Base-by-base conservation (phyloP, 2,329 filamentous ascomycete species). In the Pseudogymnoascus sp. region DNA sequence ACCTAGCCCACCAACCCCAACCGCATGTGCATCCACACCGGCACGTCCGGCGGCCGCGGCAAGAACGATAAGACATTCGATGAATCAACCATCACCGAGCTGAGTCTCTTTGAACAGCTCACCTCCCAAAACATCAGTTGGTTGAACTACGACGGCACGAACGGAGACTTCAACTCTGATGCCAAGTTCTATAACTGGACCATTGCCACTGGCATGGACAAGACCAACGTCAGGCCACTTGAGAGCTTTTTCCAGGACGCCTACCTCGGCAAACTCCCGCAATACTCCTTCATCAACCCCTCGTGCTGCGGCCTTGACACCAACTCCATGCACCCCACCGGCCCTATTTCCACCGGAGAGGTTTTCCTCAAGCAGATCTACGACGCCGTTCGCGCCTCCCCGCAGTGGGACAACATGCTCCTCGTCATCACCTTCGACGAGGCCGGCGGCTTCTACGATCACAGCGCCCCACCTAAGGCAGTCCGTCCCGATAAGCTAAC, bases 201-300 rank as follows among this genome's bases (percentile, higher is more conserved):
- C 0, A 65, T 69, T 4, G 67, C 68, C 4, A 72, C 71, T 35
- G 74, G 74, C 19, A 65, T 63, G 16, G 73, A 73, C 41, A 66
- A 73, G 38, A 55, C 49, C 26, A 72, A 74, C 33, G 71, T 76
- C 43, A 68, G 73, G 16, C 71, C 74, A 1, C 66, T 80, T 3
- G 69, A 74, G 16, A 68, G 76, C 39, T 80, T 80, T 67, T 80
- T 76, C 68, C 65, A 66, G 3, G 78, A 80, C 66, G 78, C 78
- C 4, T 67, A 72, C 6, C 73, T 73, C 4, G 78, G 78, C n/a
- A 73, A 69, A 0, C 72, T 81, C 1, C 74, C 78, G 4, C 70
- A 73, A 41, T 77, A 80, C 62, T 77, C 74, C 65, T 81, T 79
- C 69, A 74, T 80, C 70, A 83, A 79, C 67, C 77, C 79, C 3